A percentile compares a stretch with the other conserved stretches of the same genome.
phyloP scores from a whole-genome alignment of 108 stramenopile species.

The Nannochloropsis gaditana region DNA sequence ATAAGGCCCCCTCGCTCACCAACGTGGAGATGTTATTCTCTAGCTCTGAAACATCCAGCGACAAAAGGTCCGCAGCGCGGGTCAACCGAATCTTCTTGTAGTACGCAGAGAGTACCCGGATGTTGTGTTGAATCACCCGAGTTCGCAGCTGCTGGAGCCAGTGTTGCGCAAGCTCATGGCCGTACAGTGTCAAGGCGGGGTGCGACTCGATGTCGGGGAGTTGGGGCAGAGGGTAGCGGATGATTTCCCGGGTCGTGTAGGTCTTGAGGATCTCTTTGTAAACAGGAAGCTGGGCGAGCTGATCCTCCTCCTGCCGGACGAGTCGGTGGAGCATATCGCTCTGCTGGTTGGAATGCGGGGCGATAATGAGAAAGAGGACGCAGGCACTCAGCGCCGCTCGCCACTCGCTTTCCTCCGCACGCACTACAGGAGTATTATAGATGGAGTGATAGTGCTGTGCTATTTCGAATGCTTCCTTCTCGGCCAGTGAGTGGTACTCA shows the following conservation, averaged over 20 bases:
- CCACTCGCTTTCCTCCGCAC: constrained; percentile 62
- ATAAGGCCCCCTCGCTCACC: constrained; percentile 71
- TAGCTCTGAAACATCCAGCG: constrained; percentile 60
- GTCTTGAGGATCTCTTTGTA: constrained; percentile 44
- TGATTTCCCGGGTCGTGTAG: constrained; percentile 76
- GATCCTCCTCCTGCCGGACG: constrained; percentile 53
- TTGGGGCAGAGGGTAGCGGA: constrained; percentile 70
- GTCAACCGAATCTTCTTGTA: constrained; percentile 77
- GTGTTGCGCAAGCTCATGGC: constrained; percentile 52
- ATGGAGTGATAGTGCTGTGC: constrained; percentile 83
- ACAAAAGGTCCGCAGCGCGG: constrained; percentile 78
- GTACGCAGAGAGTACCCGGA: constrained; percentile 74
- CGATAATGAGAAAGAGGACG: constrained; percentile 75
- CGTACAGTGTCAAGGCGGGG: constrained; percentile 58
- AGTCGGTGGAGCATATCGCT: constrained; percentile 84
- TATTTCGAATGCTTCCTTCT: constrained; percentile 76
- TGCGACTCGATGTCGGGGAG: constrained; percentile 67
- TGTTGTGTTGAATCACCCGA: constrained; percentile 94
- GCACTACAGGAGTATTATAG: constrained; percentile 61
- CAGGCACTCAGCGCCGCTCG: constrained; percentile 70
- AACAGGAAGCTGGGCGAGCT: constrained; percentile 39
- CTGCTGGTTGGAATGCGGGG: constrained; percentile 72
- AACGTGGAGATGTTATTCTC: constrained; percentile 77
- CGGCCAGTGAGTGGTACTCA: constrained; percentile 73
- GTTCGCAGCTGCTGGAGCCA: constrained; percentile 63